Conservation (phyloP, 495 filamentous ascomycete genomes). For the Penicillium atrosanguineum region DNA sequence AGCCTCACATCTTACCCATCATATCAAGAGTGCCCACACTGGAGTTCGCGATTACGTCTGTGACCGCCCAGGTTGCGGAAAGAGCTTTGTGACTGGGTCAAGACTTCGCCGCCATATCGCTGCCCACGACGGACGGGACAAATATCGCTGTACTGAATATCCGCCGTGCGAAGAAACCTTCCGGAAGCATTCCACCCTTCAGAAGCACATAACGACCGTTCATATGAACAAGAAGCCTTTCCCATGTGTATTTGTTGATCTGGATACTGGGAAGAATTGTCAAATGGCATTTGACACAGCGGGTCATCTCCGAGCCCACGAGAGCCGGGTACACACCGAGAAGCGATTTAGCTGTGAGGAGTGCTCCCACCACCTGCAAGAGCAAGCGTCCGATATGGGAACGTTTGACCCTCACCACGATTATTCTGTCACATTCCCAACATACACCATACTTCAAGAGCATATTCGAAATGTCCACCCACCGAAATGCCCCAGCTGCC, state of each 20-base stretch:
- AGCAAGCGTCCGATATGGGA: conserved; percentile 16
- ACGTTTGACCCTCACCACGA: conserved; percentile 6
- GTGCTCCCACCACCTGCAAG: conserved; percentile 46
- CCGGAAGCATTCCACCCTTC: conserved; percentile 82
- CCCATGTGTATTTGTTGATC: conserved; percentile 58
- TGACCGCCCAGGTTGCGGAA: conserved; percentile 66
- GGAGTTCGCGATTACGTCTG: conserved; percentile 70
- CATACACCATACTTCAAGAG: conserved; percentile 62
- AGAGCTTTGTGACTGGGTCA: conserved; percentile 73
- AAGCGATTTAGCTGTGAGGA: conserved; percentile 70
- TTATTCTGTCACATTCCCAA: conserved; percentile 60
- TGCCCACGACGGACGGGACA: conserved; percentile 65
- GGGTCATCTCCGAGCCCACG: conserved; percentile 66
- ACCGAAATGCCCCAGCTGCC: conserved; percentile 71
- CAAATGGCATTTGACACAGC: conserved; percentile 67
- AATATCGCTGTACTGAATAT: conserved; percentile 69
- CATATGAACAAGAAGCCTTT: conserved; percentile 71
- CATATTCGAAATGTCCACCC: conserved; percentile 73
- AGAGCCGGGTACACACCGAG: conserved; percentile 64
- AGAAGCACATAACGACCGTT: conserved; percentile 70
- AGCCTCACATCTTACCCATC: conserved; percentile 75
- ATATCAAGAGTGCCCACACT: conserved; percentile 78
- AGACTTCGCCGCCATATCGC: conserved; percentile 66
- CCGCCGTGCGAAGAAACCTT: conserved; percentile 76
- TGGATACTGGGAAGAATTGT: conserved; percentile 59